Percentiles rank a stretch among this genome's conserved stretches.
Conservation (phyloP, 176 grass and related monocot species). For the Ampelocalamus luodianensis region DNA sequence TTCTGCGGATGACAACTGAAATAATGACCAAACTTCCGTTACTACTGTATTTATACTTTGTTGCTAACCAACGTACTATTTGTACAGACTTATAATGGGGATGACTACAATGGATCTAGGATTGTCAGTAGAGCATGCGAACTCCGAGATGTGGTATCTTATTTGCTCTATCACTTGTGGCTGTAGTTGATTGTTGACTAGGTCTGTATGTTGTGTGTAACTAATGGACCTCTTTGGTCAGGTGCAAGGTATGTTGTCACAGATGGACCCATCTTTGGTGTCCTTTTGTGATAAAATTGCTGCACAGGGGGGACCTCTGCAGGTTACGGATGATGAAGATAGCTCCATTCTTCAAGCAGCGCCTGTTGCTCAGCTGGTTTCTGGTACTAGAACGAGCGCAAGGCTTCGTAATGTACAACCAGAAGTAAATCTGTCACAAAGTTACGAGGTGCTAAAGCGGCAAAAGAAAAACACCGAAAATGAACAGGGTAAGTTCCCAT, state of each 20-base stretch:
- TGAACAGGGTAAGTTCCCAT: slow-evolving; percentile 61
- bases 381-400: slow-evolving; percentile 78
- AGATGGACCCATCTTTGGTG: slow-evolving; percentile 91
- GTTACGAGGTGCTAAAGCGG: slow-evolving; percentile 80
- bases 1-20: slow-evolving; percentile 2
- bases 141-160: slow-evolving; percentile 90
- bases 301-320: slow-evolving; percentile 68
- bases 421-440: slow-evolving; percentile 74
- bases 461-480: slow-evolving; percentile 76
- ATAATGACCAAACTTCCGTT: slow-evolving; percentile 23
- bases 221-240: slow-evolving; percentile 39
- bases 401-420: slow-evolving; percentile 92
- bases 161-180: slow-evolving; percentile 18
- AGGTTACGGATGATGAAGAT: slow-evolving; percentile 62
- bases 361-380: slow-evolving; percentile 79
- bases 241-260: slow-evolving; percentile 97
- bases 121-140: slow-evolving; percentile 98
- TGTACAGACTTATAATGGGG: slow-evolving; percentile 81
- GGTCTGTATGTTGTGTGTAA: slow-evolving; percentile 2
- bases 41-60: slow-evolving; percentile 2
- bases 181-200: slow-evolving; percentile 11
- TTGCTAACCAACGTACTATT: slow-evolving; percentile 29
- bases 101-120: slow-evolving; percentile 85
- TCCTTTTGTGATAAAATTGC: slow-evolving; percentile 96
- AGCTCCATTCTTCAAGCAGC: slow-evolving; percentile 64